Base-by-base conservation (phyloP, 306 rosid species). In the Malus sylvestris region DNA sequence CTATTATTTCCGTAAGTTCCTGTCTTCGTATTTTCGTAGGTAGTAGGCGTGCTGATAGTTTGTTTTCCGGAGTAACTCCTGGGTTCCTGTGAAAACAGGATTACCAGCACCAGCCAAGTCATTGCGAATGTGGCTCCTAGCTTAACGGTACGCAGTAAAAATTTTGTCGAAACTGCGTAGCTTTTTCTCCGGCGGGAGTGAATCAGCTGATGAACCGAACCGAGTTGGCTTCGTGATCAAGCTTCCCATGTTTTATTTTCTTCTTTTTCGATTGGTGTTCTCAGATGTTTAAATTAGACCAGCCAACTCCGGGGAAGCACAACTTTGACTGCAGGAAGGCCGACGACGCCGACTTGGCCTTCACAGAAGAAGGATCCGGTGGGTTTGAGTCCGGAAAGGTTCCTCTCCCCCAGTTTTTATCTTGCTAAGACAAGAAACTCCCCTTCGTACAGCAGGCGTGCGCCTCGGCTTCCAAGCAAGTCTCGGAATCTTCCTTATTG, bases 71-170 rank as follows among this genome's bases (percentile, higher is more conserved):
- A 5, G 58, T 3, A 19, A 52, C 58, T 52, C n/a, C 18, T 52
- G 22, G 9, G 10, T 52, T 52, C n/a, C 58, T 38, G 42, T 38
- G 9, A 38, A 38, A 38, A 38, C 98, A 13, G 96, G 83, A 79
- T 85, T 89, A 82, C 98, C 93, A 73, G 98, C 88, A 67, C 91
- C 88, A 78, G 83, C 98, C 98, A 95, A 86, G 81, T 95, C 97
- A 86, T 84, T 86, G 74, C 98, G 98, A 84, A 88, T 92, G 75
- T 76, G 84, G 81, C 96, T 90, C 85, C 97, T 89, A 70, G 97
- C 97, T 68, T 92, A 96, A 74, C 88, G 96, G 79, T 94, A 95
- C n/a, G 97, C 98, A 16, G 97, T 78, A 81, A 92, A 95, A 40
- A 95, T 83, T 85, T 95, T 95, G 91, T 95, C 97, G 1, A 89